A percentile compares a stretch with the other conserved stretches of the same genome.
Evolutionary conservation across 306 rosid species (phyloP).

Genomic region (Elaeagnus macrophylla): DNA sequence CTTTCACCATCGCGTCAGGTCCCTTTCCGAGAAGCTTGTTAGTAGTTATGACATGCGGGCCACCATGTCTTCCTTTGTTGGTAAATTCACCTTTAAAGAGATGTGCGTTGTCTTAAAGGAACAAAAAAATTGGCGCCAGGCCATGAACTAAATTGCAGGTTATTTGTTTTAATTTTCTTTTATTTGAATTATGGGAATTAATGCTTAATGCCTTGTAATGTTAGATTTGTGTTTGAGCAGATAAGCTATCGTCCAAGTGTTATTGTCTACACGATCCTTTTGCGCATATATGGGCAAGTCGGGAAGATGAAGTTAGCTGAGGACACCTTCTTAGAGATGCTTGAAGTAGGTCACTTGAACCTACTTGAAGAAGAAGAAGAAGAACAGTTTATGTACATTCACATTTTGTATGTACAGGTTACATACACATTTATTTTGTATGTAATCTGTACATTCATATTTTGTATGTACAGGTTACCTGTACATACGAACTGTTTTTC

Average conservation of each 20-base stretch:
- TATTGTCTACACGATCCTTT: constrained; percentile 67
- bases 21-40: constrained; percentile 37
- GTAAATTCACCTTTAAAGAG: constrained; percentile 65
- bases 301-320: constrained; percentile 84
- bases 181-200: not conserved
- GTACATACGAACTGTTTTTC: too few relatives aligned
- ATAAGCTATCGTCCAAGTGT: constrained; percentile 77
- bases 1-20: constrained; percentile 55
- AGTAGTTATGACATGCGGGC: constrained; percentile 61
- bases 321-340: constrained; percentile 92
- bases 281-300: constrained; percentile 79
- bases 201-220: constrained; percentile 34
- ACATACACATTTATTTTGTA: too few relatives aligned
- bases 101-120: constrained; percentile 88
- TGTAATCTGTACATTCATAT: too few relatives aligned
- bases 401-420: too few relatives aligned
- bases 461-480: too few relatives aligned
- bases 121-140: constrained; percentile 92
- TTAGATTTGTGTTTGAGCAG: constrained; percentile 65
- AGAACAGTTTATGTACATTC: too few relatives aligned
- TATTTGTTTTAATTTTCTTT: not conserved
- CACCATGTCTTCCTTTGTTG: constrained; percentile 73
- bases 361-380: too few relatives aligned
- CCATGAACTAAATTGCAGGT: constrained; percentile 85
- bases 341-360: constrained; percentile 70